These are phyloP conservation scores for Aspergillus biplanus DNA, from an alignment of 495 filamentous ascomycete species.

Conservation along the genomic window DNA sequence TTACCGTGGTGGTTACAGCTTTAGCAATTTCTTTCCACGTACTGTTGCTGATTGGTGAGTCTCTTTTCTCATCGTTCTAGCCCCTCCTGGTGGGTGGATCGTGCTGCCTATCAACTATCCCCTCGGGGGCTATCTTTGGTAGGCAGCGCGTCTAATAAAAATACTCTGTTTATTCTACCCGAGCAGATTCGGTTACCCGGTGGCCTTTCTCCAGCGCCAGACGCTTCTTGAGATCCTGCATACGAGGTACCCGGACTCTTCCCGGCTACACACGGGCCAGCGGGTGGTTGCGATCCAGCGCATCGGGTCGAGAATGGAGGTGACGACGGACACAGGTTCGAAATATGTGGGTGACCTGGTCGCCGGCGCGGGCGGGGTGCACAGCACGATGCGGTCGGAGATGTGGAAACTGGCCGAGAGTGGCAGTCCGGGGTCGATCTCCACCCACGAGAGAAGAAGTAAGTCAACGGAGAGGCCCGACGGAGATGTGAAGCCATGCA, in stretches of 20 bases:
- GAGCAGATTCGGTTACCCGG: slow-evolving; percentile 27
- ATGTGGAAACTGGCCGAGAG: slow-evolving; percentile 37
- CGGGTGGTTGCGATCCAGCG: slow-evolving; percentile 22
- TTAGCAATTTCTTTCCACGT: slow-evolving; percentile 16
- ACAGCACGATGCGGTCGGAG: slow-evolving; percentile 40
- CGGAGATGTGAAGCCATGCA: slow-evolving; percentile 4
- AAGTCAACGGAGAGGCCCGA: background rate
- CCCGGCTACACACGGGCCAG: slow-evolving; percentile 14
- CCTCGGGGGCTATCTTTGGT: no score
- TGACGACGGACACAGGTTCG: slow-evolving; percentile 15
- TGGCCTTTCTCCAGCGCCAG: slow-evolving; percentile 38
- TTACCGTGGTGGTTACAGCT: slow-evolving; percentile 21
- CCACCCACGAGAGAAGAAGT: slow-evolving; percentile 27
- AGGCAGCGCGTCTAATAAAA: no score
- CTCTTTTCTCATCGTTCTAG: no score
- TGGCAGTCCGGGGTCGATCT: slow-evolving; percentile 31
- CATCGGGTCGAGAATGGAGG: background rate
- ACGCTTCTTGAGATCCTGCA: slow-evolving; percentile 34
- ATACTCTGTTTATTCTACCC: background rate
- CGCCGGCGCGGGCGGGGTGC: slow-evolving; percentile 54
- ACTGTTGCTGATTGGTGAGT: slow-evolving; percentile 7
- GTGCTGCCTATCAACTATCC: no score
- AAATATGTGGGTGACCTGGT: slow-evolving; percentile 42
- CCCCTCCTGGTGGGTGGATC: no score
- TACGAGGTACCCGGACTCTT: slow-evolving; percentile 14